Evolutionary conservation across 805 yeast genomes (phyloP), one percentile per base, ranked within the genome.

Genomic region (Metschnikowia sp.): DNA sequence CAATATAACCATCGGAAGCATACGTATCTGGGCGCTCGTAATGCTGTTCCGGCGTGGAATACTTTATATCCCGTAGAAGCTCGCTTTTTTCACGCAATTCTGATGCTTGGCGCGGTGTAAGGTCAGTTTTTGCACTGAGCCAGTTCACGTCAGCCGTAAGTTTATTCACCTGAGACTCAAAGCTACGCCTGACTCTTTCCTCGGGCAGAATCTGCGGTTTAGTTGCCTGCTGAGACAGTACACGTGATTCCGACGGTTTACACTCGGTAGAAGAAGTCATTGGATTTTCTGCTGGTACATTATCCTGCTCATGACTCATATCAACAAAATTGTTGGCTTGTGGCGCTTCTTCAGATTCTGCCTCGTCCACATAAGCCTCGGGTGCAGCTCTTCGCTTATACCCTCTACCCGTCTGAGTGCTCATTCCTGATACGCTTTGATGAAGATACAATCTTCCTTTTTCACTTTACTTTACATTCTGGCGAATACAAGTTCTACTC

Each of bases 11-110:
- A 12, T 72, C 69, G 11, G 69, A 71, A n/a, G 75, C 50, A 51
- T 76, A 75, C 42, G 82, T 88, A 33, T 77, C 79, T 2, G 87
- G 89, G 13, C 84, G 53, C 7, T 31, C 36, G 29, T 48, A 55
- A 12, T 26, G 43, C 1, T 15, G 30, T 3, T 12, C 32, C 1
- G 40, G 15, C 10, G 33, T 19, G 2, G 39, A 38, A 2, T 38
- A 30, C 9, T 32, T 11, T 15, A 53, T 47, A 8, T 45, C 44
- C 10, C 36, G 30, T 15, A 54, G 26, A 22, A 54, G 40, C 10
- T 45, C 44, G 26, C 19, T 30, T 39, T 55, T 55, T 22, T 48
- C 51, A n/a, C 47, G 49, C 32, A 36, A 45, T 31, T 45, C 48
- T 3, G 43, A 34, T 4, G 43, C 56, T 33, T 55, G 52, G 19